Conservation (phyloP, 495 filamentous ascomycete species). For the Baudoinia panamericana region DNA sequence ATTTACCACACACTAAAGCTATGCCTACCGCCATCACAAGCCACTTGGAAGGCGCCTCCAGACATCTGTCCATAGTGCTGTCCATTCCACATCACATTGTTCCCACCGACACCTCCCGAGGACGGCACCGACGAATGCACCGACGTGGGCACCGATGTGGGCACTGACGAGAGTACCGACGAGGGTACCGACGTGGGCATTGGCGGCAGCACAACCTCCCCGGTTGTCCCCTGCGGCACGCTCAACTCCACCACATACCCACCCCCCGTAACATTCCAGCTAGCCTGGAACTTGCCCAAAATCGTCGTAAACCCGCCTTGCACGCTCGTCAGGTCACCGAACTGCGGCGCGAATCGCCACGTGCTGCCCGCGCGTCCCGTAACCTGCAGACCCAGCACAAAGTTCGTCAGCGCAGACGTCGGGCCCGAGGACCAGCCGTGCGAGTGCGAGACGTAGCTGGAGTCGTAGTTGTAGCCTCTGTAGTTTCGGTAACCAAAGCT, state of each 20-base stretch:
- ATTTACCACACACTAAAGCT: background rate
- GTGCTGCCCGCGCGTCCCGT: conserved; percentile 13
- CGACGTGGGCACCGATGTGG: too few relatives aligned
- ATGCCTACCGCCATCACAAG: conserved; percentile 2
- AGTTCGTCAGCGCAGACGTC: conserved; percentile 24
- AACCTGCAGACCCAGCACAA: conserved; percentile 22
- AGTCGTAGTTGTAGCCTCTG: conserved; percentile 16
- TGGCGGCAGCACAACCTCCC: conserved; percentile 8
- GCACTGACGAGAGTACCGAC: too few relatives aligned
- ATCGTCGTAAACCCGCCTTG: conserved; percentile 26
- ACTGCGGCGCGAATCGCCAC: conserved; percentile 25
- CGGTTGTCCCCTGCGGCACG: conserved; percentile 10
- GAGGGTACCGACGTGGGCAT: too few relatives aligned
- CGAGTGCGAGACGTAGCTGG: conserved; percentile 24
- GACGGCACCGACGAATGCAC: too few relatives aligned
- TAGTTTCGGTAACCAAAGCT: conserved; percentile 24
- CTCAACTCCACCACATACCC: conserved; percentile 8
- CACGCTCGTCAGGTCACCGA: conserved; percentile 22
- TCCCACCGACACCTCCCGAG: background rate
- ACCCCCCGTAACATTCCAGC: conserved; percentile 14
- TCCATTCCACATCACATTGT: conserved; percentile 5
- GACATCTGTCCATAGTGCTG: conserved; percentile 3
- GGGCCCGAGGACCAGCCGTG: conserved; percentile 30
- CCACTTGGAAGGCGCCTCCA: background rate
- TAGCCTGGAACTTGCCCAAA: conserved; percentile 17